Conservation (phyloP, 371 early-diverging fungal genomes). For the Massospora cicadina region DNA sequence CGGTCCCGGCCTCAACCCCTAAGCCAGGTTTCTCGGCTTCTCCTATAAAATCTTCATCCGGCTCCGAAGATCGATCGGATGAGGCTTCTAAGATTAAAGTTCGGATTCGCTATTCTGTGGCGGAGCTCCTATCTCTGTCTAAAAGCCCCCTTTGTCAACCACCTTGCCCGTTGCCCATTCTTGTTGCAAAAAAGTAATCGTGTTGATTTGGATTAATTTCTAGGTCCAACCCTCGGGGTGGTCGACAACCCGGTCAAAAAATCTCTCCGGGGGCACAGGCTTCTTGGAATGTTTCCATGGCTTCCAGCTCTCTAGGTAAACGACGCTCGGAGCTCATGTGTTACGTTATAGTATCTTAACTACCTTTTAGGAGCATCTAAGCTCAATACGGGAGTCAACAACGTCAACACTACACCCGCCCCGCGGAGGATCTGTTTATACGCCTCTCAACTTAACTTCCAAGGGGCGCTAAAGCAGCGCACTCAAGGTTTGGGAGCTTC, state of each 20-base stretch:
- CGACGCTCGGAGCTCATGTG: no score
- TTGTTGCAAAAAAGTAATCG: not conserved
- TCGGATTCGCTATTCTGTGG: not conserved
- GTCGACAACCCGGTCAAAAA: no score
- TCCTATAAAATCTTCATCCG: not conserved
- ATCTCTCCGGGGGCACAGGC: no score
- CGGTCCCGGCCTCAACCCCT: not conserved
- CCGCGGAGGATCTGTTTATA: not conserved
- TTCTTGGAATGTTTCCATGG: no score
- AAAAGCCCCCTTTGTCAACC: not conserved
- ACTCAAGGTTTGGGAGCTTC: not conserved
- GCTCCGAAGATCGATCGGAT: not conserved
- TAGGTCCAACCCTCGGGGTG: not conserved
- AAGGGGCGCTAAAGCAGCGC: not conserved
- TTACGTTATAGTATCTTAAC: no score
- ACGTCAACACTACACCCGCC: no score
- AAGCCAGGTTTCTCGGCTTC: not conserved
- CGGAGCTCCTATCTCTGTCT: not conserved
- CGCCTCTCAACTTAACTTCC: not conserved
- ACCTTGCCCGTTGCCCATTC: not conserved
- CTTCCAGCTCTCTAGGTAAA: no score
- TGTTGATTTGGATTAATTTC: not conserved
- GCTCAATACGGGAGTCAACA: not conserved
- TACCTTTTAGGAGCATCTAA: not conserved
- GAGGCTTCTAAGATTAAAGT: not conserved